Evolutionary conservation across 164 flowering plant species (phyloP).

Genomic region (Houttuynia cordata): DNA sequence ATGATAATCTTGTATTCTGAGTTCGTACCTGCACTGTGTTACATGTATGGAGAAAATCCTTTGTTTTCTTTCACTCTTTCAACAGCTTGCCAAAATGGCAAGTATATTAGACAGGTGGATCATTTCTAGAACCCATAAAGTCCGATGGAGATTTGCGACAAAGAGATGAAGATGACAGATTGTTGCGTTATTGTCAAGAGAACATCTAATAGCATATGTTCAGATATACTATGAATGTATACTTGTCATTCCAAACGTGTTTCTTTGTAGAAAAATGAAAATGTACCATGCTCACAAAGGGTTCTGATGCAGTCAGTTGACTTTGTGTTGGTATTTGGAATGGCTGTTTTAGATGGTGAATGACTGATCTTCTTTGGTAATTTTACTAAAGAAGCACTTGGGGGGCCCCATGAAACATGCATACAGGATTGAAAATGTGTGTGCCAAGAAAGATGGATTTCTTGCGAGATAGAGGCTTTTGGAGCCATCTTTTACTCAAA

Average conservation of each 20-base stretch:
- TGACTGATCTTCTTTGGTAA: too few relatives aligned
- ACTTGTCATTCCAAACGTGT: not conserved
- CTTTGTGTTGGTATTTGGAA: too few relatives aligned
- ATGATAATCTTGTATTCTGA: not conserved
- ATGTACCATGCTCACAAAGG: too few relatives aligned
- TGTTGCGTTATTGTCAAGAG: constrained; percentile 41
- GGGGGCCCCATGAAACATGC: too few relatives aligned
- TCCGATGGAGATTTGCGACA: constrained; percentile 10
- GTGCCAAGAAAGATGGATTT: too few relatives aligned
- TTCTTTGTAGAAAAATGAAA: not conserved
- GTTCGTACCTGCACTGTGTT: not conserved
- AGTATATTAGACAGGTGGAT: constrained; percentile 46
- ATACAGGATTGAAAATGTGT: too few relatives aligned
- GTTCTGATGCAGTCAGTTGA: too few relatives aligned
- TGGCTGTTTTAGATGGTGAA: too few relatives aligned
- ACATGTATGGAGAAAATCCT: not conserved
- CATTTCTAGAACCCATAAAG: constrained; percentile 10
- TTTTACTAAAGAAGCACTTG: too few relatives aligned
- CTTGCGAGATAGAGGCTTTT: too few relatives aligned
- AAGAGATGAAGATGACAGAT: constrained; percentile 20
- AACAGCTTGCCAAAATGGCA: constrained; percentile 44
- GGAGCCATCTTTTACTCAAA: too few relatives aligned
- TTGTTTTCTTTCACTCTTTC: constrained; percentile 24
- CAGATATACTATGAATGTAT: not conserved
- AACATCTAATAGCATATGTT: constrained; percentile 14